These are phyloP conservation scores for Arabidopsis thaliana DNA, from an alignment of 345 rosid species.

Conservation along the genomic window TAIR10.1 NC_003075.7:7651501-7652000, in stretches of 20 bases:
- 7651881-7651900: conserved; percentile 47
- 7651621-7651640: conserved; percentile 86
- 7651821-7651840: conserved; percentile 34
- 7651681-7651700: conserved; percentile 60
- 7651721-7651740: conserved; percentile 57
- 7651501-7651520: conserved; percentile 96
- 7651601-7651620: conserved; percentile 38
- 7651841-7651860: conserved; percentile 43
- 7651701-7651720: conserved; percentile 59
- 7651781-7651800: conserved; percentile 61
- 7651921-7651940: conserved; percentile 42
- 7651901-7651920: conserved; percentile 49
- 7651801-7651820: conserved; percentile 62
- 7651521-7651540: conserved; percentile 93
- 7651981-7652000: neutral
- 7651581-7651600: neutral
- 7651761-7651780: conserved; percentile 54
- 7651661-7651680: conserved; percentile 69
- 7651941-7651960: neutral
- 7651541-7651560: neutral
- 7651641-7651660: conserved; percentile 70
- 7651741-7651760: conserved; percentile 50
- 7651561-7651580: conserved; percentile 6
- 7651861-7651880: conserved; percentile 38
- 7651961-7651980: neutral